These are phyloP conservation scores for Beta lomatogona DNA, from an alignment of 179 eudicot genomes.

Conservation along the genomic window DNA sequence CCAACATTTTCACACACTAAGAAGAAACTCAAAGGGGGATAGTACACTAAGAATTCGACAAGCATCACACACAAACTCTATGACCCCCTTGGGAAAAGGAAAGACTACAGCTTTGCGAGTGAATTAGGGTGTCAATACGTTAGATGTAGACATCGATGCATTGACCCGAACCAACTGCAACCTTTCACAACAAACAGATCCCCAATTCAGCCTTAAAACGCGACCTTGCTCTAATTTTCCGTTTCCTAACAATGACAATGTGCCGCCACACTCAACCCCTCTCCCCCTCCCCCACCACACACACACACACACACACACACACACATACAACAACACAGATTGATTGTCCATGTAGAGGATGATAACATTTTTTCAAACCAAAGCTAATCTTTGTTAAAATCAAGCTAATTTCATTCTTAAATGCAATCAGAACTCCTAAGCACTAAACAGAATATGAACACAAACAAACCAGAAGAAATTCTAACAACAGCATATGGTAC, in stretches of 20 bases:
- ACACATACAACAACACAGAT: background rate
- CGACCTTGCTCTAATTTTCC: background rate
- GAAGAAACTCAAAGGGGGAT: background rate
- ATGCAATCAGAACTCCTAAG: background rate
- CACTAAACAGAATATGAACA: background rate
- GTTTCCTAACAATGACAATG: background rate
- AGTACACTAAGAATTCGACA: background rate
- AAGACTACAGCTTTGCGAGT: background rate
- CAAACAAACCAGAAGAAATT: too few relatives aligned
- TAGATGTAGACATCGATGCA: too few relatives aligned
- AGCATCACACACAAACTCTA: background rate
- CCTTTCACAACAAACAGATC: background rate
- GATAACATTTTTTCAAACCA: background rate
- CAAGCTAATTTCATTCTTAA: background rate
- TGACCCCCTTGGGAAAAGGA: background rate
- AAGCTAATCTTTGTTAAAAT: background rate
- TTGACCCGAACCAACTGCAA: background rate
- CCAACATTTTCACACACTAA: background rate
- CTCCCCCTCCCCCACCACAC: background rate
- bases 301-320: background rate
- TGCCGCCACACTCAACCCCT: background rate
- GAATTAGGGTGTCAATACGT: too few relatives aligned
- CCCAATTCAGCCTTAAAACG: background rate
- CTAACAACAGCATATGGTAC: background rate
- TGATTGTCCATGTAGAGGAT: background rate